Evolutionary conservation across 2,329 filamentous ascomycete species (phyloP), one percentile per base, ranked within the genome.

Genomic region (Curvularia spicifera): DNA sequence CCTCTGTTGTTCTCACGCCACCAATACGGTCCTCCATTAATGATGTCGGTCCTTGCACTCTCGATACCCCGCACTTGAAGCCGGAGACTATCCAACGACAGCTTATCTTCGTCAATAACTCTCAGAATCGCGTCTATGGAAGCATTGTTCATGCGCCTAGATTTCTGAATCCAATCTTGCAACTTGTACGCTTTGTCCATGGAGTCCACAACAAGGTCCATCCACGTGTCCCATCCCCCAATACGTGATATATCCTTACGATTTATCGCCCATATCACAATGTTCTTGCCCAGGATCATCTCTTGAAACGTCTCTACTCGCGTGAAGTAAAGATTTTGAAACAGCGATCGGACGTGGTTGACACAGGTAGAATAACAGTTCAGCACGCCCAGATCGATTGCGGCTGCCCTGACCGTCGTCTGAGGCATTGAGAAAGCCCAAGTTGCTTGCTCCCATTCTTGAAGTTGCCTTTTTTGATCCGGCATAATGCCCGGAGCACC

Each of bases 251-350:
- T 26, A 5, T 33, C 13, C 18, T 42, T 22, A 18, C 22, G 42
- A 31, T 51, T 33, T n/a, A 51, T 46, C 8, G 53, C 53, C 53
- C 53, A 56, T 48, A 56, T 56, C 7, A 56, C 22, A 20, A 56
- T 28, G n/a, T 56, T 56, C 35, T 56, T 56, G 3, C 53, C 53
- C 10, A 56, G 48, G 6, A 56, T 56, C 53, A 56, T 56, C 43
- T 56, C 53, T 42, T 56, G 53, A 24, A 56, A 56, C 6, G 53
- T 56, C 53, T 48, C 51, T 5, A 56, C 48, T 18, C 53, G 48
- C 4, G 47, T 51, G 20, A 56, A 56, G 20, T 56, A 56, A 20
- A 22, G 9, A 51, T 56, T 56, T 26, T 20, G 48, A 18, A 56
- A 56, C 12, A 56, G 33, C 2, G 53, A 40, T 18, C 22, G 53